Evolutionary conservation across 108 stramenopile genomes (phyloP), one percentile per base, ranked within the genome.

Genomic region (Pseudonitzschia delicatissima): DNA sequence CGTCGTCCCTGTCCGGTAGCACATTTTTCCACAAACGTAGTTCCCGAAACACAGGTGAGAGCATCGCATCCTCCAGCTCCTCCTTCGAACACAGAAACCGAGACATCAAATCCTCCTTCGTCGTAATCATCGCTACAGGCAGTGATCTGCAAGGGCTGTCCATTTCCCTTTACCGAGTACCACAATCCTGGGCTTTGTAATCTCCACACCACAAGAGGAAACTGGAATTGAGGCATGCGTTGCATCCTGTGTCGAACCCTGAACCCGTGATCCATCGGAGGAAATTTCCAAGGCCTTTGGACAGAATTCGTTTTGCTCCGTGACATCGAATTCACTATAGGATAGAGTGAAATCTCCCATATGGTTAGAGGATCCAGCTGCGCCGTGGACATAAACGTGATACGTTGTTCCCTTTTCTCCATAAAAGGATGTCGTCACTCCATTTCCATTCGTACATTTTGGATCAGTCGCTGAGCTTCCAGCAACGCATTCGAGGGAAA

Each of bases 221-320:
- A 18, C 26, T 8, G 21, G 39, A 27, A 61, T 61, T 40, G 60
- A 7, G 18, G 60, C 39, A 42, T 61, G 60, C 2, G 39, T 61
- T 26, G 60, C 37, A 61, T 61, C 60, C 9, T 61, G n/a, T 12
- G 60, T 61, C 3, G 60, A 61, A 20, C 60, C 60, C 40, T 37
- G 39, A 40, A 61, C 40, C 7, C 39, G 36, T 5, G 18, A 20
- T 42, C 60, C 60, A 36, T 61, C 60, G 18, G 60, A 20, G 20
- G 23, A 15, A 26, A 61, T 33, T 3, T 18, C 17, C 20, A 17
- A 18, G 18, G 60, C 60, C 40, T 40, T 18, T 18, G 60, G 39
- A 61, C 60, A 61, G 40, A 61, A 61, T 61, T 61, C 39, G 32
- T 61, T 61, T 2, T 8, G 0, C 23, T 37, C 39, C 36, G 40